Evolutionary conservation across 257 asterid species (phyloP).

Genomic region (Coffea canephora): DNA sequence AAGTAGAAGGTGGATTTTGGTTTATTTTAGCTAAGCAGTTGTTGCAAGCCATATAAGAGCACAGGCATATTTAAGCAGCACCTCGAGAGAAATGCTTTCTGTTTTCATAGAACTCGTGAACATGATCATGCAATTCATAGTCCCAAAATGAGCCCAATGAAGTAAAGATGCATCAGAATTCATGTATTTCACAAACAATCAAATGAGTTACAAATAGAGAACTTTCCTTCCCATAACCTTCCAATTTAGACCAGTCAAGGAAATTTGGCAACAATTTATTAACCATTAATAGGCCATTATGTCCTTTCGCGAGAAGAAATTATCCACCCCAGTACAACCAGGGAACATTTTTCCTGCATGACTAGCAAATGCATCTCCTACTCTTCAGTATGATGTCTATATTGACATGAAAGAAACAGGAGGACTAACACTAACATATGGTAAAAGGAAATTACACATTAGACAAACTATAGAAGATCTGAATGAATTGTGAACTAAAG

Average conservation of each 20-base stretch:
- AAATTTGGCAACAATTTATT: not conserved
- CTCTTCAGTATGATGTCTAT: not conserved
- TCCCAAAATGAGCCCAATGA: not conserved
- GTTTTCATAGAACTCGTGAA: not conserved
- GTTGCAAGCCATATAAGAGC: not conserved
- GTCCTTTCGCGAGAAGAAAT: not conserved
- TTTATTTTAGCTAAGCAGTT: not conserved
- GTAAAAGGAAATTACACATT: not conserved
- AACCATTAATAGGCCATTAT: not conserved
- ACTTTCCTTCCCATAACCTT: not conserved
- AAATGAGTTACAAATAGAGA: not conserved
- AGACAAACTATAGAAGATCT: not conserved
- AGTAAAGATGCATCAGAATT: not conserved
- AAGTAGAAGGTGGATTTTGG: not conserved
- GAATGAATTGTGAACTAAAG: too few relatives aligned
- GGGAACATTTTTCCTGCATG: not conserved
- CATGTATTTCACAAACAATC: not conserved
- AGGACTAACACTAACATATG: constrained; percentile 1
- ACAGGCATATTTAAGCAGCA: not conserved
- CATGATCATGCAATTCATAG: not conserved
- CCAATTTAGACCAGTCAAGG: not conserved
- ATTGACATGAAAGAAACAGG: not conserved
- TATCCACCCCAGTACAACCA: not conserved
- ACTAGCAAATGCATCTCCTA: not conserved
- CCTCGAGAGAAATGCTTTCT: not conserved